Conservation (phyloP, 257 asterid genomes). For the Solanum sejunctum region DNA sequence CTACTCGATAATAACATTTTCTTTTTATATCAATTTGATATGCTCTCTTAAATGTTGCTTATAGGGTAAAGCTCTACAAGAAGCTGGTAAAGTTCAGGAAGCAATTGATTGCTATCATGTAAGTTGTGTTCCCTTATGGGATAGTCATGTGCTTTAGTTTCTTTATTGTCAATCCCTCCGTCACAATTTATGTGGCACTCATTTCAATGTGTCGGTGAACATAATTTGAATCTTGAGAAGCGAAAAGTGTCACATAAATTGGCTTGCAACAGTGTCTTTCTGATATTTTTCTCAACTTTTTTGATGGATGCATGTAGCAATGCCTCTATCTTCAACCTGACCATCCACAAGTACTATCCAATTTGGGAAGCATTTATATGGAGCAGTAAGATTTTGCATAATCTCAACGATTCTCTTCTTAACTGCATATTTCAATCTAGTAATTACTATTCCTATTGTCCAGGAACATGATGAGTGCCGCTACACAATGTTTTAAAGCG, state of each 20-base stretch:
- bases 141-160: not conserved
- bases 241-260: not conserved
- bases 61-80: conserved; percentile 91
- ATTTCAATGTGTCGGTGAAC: not conserved
- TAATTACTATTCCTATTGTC: conserved; percentile 1
- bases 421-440: not conserved
- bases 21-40: not conserved
- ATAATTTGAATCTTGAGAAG: not conserved
- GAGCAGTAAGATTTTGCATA: conserved; percentile 47
- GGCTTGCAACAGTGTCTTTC: conserved; percentile 71
- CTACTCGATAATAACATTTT: not conserved
- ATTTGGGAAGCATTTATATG: conserved; percentile 88
- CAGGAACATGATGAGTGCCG: conserved; percentile 90
- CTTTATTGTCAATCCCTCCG: not conserved
- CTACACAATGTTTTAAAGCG: conserved; percentile 83
- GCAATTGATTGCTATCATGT: conserved; percentile 82
- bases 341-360: conserved; percentile 91
- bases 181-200: not conserved
- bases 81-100: conserved; percentile 84
- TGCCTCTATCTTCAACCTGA: conserved; percentile 78
- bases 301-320: conserved; percentile 31
- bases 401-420: not conserved
- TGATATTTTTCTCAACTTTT: not conserved
- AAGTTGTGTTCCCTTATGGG: conserved; percentile 15
- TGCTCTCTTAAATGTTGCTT: not conserved